These are phyloP conservation scores for Pholiota molesta DNA, from an alignment of 768 basidiomycete species.

Conservation along the genomic window DNA sequence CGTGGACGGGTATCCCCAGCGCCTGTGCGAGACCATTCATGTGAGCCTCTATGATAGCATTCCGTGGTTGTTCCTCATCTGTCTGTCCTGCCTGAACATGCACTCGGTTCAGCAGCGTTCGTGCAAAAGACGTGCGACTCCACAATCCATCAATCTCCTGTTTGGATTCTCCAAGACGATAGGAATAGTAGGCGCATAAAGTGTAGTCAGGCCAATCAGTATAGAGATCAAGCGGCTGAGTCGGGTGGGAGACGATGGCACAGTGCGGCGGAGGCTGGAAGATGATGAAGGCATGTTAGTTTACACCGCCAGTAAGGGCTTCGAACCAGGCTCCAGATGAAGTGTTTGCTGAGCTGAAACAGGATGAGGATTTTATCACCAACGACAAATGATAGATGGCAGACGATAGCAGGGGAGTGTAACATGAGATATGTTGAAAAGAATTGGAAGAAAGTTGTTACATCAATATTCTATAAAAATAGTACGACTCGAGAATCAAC, in stretches of 20 bases:
- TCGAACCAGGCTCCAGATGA: too few relatives aligned
- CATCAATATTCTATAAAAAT: too few relatives aligned
- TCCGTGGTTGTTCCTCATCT: slow-evolving; percentile 6
- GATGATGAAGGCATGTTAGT: neutral
- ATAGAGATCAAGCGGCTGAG: slow-evolving; percentile 53
- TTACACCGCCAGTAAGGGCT: neutral
- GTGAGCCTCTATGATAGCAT: slow-evolving; percentile 48
- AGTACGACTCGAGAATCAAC: too few relatives aligned
- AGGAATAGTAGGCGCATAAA: slow-evolving; percentile 56
- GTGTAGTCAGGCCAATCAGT: slow-evolving; percentile 40
- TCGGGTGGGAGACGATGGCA: slow-evolving; percentile 45
- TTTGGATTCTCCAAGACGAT: slow-evolving; percentile 50
- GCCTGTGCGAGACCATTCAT: slow-evolving; percentile 64
- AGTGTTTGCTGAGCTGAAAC: too few relatives aligned
- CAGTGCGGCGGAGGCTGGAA: slow-evolving; percentile 18
- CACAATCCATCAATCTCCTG: slow-evolving; percentile 64
- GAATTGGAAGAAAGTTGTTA: too few relatives aligned
- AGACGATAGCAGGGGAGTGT: too few relatives aligned
- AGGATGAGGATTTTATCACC: too few relatives aligned
- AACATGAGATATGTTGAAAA: too few relatives aligned
- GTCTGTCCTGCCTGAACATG: neutral
- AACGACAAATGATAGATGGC: too few relatives aligned
- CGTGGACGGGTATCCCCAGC: slow-evolving; percentile 61
- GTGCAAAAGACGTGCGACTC: slow-evolving; percentile 46
- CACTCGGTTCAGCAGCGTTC: slow-evolving; percentile 27